Percentiles rank a stretch among this genome's conserved stretches.
Evolutionary conservation across 192 early-diverging fungal species (phyloP).

Genomic region (Thamnidium elegans): DNA sequence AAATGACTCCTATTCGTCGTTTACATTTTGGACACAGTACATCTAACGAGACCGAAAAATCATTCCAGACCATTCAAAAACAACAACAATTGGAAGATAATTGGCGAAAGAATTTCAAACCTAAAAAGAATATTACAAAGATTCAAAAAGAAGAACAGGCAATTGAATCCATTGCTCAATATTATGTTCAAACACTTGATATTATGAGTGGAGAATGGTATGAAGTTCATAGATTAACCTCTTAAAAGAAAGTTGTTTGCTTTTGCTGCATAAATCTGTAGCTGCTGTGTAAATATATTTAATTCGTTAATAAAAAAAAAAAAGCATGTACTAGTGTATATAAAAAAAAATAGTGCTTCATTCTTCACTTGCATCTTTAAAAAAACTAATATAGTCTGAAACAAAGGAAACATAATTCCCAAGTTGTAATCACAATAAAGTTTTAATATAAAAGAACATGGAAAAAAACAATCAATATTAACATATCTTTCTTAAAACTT

Average conservation of each 20-base stretch:
- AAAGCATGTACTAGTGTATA: neutral
- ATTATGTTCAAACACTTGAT: constrained; percentile 36
- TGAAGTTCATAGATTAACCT: constrained; percentile 23
- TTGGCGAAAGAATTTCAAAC: constrained; percentile 30
- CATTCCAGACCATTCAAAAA: constrained; percentile 21
- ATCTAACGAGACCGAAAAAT: neutral
- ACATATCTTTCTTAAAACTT: too few species aligned
- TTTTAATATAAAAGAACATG: too few species aligned
- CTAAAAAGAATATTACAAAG: constrained; percentile 48
- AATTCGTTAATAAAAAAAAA: neutral
- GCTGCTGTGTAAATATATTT: constrained; percentile 2
- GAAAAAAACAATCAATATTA: too few species aligned
- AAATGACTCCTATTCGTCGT: neutral
- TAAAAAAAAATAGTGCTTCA: neutral
- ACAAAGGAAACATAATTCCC: too few species aligned
- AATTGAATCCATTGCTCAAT: constrained; percentile 30
- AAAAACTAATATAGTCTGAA: neutral
- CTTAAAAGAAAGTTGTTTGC: neutral
- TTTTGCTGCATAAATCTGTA: neutral
- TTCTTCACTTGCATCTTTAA: neutral
- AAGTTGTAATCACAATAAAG: too few species aligned
- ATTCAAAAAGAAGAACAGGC: constrained; percentile 54
- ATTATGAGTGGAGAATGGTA: constrained; percentile 50
- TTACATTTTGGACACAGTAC: neutral
- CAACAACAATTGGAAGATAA: constrained; percentile 22